Evolutionary conservation across 2,329 filamentous ascomycete genomes (phyloP).

Genomic region (Calonectria montana): DNA sequence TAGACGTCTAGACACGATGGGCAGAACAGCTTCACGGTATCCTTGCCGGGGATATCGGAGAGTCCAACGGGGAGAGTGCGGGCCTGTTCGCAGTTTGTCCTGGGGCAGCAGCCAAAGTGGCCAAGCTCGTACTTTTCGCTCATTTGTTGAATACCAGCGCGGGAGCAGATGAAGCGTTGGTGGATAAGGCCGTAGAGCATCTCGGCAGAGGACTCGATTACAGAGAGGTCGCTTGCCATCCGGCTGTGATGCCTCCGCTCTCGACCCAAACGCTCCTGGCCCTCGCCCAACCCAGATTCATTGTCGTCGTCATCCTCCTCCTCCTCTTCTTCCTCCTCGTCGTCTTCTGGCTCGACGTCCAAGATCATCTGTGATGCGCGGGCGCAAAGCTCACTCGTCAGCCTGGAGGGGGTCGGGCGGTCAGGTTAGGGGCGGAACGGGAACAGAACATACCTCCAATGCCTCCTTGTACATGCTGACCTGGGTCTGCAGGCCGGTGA

Average conservation of each 20-base stretch:
- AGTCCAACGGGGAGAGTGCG: constrained; percentile 93
- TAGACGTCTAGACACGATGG: constrained; percentile 97
- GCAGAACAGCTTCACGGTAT: constrained; percentile 98
- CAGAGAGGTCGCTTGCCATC: constrained; percentile 91
- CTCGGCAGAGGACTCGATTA: constrained; percentile 98
- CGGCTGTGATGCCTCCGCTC: constrained; percentile 84
- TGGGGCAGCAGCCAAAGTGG: constrained; percentile 96
- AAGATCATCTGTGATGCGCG: constrained; percentile 80
- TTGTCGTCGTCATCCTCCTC: constrained; percentile 82
- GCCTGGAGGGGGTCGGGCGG: background rate
- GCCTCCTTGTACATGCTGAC: constrained; percentile 99
- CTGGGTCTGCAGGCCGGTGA: constrained; percentile 93
- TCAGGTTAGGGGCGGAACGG: background rate
- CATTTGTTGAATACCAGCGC: constrained; percentile 98
- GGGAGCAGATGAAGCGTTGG: constrained; percentile 96
- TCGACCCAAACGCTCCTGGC: constrained; percentile 63
- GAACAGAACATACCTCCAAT: constrained; percentile 71
- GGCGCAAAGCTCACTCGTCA: constrained; percentile 14
- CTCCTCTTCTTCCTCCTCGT: constrained; percentile 87
- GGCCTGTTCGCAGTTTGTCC: constrained; percentile 90
- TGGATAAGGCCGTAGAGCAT: constrained; percentile 98
- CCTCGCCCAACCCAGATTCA: constrained; percentile 70
- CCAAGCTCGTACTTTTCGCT: constrained; percentile 98
- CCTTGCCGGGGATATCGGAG: constrained; percentile 93
- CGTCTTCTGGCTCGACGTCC: constrained; percentile 96